Base-by-base conservation (phyloP, 495 filamentous ascomycete genomes). In the Hypoxylon subgilvum region DNA sequence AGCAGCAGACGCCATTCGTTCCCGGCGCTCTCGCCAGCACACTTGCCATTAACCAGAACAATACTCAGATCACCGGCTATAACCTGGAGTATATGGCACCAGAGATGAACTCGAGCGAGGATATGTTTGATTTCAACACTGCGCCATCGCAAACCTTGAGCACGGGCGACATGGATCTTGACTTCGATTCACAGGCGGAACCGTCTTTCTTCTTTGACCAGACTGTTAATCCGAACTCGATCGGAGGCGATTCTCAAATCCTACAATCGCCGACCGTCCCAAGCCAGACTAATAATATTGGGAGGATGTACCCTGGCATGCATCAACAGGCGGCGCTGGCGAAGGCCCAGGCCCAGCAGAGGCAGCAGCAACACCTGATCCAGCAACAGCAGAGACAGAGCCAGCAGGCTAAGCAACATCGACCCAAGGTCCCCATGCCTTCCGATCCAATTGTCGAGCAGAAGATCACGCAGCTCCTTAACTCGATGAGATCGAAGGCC, bases 1-100 rank as follows among this genome's bases (percentile, higher is more conserved):
- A 88, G 72, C 93, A 98, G 67, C 91, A 96, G 73, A 94, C 92
- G 2, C 90, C 91, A 49, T 81, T 96, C 22, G 88, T 92, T 0
- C 85, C 88, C 1, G 90, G 89, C 35, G 91, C 88, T 19, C 68
- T 94, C 56, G 84, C 86, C 31, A 86, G 80, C 54, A 85, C 88
- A 1, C 74, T 88, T 65, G 84, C 85, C 25, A 81, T 88, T 64
- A 88, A 84, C 68, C 78, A 86, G 46, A 75, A 72, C 53, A 80
- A 75, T 58, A 58, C 70, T 5, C 79, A 84, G 52, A 75, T 81
- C 43, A 84, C 80, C 61, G 74, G 75, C 41, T 81, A 82, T 52
- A 61, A 38, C 36, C 72, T 82, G 23, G 74, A 82, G 52, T 86
- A 86, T 67, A 74, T 79, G 13, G 72, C 81, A 39, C 76, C 82